Evolutionary conservation across 495 filamentous ascomycete species (phyloP).

Genomic region (Penicillium salamii): DNA sequence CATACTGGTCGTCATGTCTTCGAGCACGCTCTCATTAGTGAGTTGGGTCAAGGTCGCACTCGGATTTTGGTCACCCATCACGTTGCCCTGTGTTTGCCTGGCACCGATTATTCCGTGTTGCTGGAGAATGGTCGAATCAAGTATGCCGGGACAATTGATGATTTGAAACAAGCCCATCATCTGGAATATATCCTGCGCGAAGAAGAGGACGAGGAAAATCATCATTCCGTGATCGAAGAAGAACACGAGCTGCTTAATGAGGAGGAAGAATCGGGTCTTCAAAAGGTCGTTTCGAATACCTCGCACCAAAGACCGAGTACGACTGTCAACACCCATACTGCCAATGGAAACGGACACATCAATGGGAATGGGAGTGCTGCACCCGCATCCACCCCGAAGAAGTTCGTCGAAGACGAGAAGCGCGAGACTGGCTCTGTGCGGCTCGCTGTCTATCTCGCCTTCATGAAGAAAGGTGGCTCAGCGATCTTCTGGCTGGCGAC

Average conservation of each 20-base stretch:
- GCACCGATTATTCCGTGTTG: constrained; percentile 67
- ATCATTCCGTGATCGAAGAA: not conserved
- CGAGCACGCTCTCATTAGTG: constrained; percentile 69
- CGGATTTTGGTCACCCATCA: constrained; percentile 83
- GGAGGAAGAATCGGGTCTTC: constrained; percentile 18
- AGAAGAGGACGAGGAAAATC: constrained; percentile 13
- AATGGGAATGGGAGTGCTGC: not conserved
- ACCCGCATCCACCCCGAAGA: constrained; percentile 47
- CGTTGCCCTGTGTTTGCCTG: constrained; percentile 64
- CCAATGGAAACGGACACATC: constrained; percentile 24
- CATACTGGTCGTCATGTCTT: constrained; percentile 78
- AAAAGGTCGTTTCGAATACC: constrained; percentile 27
- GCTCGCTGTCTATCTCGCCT: constrained; percentile 58
- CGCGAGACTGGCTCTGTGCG: constrained; percentile 65
- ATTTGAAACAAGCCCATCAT: constrained; percentile 19
- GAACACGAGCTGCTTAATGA: constrained; percentile 5
- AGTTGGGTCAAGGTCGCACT: constrained; percentile 65
- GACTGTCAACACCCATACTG: constrained; percentile 25
- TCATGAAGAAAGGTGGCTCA: constrained; percentile 66
- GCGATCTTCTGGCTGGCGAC: constrained; percentile 13
- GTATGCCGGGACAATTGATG: constrained; percentile 28
- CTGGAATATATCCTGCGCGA: constrained; percentile 25
- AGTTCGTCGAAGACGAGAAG: constrained; percentile 73
- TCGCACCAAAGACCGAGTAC: constrained; percentile 35
- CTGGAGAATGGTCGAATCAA: constrained; percentile 58